These are phyloP conservation scores for Neobulgaria alba DNA, from an alignment of 2,329 filamentous ascomycete species.

Conservation along the genomic window DNA sequence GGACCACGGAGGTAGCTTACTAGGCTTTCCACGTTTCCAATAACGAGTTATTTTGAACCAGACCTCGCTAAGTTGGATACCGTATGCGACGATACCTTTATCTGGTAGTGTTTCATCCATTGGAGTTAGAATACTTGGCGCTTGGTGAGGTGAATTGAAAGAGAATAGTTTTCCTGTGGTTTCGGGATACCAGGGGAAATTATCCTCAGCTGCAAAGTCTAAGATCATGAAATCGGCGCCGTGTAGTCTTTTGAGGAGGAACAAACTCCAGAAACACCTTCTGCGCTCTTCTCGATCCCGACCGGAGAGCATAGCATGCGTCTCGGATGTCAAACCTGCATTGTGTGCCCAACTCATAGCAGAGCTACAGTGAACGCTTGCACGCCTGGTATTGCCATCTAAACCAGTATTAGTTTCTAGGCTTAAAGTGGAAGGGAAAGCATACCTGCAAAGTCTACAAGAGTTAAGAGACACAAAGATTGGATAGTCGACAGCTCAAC, in stretches of 20 bases:
- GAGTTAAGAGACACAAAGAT: constrained; percentile 31
- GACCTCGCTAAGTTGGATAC: constrained; percentile 36
- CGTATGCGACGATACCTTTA: constrained; percentile 38
- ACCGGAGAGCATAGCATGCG: constrained; percentile 9
- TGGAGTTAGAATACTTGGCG: background rate
- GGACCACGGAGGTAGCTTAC: constrained; percentile 38
- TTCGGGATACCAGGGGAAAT: constrained; percentile 32
- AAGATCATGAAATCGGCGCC: constrained; percentile 33
- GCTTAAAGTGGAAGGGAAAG: background rate
- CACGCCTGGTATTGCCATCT: constrained; percentile 38
- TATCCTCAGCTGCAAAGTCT: constrained; percentile 30
- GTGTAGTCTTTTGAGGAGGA: constrained; percentile 27
- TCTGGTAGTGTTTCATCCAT: constrained; percentile 6
- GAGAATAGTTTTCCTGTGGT: constrained; percentile 25
- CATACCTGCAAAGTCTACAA: constrained; percentile 32
- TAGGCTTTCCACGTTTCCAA: constrained; percentile 36
- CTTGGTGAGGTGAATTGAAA: background rate
- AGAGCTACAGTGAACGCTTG: constrained; percentile 36
- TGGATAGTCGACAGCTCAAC: constrained; percentile 34
- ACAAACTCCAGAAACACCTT: constrained; percentile 29
- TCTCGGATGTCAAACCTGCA: constrained; percentile 35
- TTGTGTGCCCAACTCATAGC: constrained; percentile 38
- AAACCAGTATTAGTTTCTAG: background rate
- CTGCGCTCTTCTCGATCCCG: constrained; percentile 25
- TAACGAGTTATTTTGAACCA: constrained; percentile 41